Conservation (phyloP, 1,284 basidiomycete species). For the Cryptococcus wingfieldii region DNA sequence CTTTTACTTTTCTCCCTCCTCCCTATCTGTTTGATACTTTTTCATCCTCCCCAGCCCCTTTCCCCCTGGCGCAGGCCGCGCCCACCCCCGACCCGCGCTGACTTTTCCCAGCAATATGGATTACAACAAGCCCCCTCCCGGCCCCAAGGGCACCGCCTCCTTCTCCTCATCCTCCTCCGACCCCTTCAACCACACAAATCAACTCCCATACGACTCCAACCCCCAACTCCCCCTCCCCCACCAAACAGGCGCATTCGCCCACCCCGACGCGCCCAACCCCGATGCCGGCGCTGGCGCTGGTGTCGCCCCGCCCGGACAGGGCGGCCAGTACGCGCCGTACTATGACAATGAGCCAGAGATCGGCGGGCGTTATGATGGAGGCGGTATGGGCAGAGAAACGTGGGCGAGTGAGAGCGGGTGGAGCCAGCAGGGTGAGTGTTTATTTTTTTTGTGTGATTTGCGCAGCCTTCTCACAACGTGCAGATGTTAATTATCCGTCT, state of each 20-base stretch:
- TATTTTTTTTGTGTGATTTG: conserved; percentile 47
- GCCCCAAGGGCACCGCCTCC: conserved; percentile 30
- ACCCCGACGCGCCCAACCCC: conserved; percentile 22
- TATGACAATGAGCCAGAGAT: conserved; percentile 72
- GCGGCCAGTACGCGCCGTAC: conserved; percentile 51
- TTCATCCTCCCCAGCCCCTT: too few species aligned
- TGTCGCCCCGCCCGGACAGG: conserved; percentile 27
- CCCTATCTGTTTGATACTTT: too few species aligned
- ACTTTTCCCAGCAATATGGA: conserved; percentile 19
- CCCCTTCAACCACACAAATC: conserved; percentile 37
- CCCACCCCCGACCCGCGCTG: too few species aligned
- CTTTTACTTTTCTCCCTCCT: too few species aligned
- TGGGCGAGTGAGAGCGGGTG: conserved; percentile 47
- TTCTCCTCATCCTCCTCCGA: conserved; percentile 38
- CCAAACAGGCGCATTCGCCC: conserved; percentile 9
- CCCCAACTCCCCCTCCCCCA: conserved; percentile 41
- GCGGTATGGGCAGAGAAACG: conserved; percentile 46
- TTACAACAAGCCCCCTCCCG: conserved; percentile 29
- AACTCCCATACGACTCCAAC: conserved; percentile 31
- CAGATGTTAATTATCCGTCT: conserved; percentile 27
- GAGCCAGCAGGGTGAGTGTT: conserved; percentile 51
- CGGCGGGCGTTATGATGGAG: conserved; percentile 54
- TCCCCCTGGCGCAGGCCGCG: too few species aligned
- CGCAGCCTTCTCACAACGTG: background rate
- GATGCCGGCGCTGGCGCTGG: conserved; percentile 28